Evolutionary conservation across 2,329 filamentous ascomycete genomes (phyloP).

Genomic region (Talaromyces sp.): DNA sequence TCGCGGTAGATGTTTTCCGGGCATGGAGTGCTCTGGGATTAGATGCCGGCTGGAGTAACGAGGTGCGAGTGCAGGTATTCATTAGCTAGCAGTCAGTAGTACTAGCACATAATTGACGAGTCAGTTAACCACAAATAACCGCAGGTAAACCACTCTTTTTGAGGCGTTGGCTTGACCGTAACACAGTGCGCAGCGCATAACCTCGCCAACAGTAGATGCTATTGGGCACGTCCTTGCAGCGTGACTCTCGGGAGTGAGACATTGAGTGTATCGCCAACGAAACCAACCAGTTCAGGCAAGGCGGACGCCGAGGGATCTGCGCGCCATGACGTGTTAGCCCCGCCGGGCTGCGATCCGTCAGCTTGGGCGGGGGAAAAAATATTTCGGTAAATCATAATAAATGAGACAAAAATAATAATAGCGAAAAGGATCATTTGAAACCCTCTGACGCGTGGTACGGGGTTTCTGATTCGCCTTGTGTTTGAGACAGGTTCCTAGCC

Average conservation of each 20-base stretch:
- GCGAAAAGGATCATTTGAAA: neutral
- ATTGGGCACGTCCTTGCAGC: neutral
- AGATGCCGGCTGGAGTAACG: constrained; percentile 72
- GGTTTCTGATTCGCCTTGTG: neutral
- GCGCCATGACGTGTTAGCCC: neutral
- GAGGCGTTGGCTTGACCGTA: neutral
- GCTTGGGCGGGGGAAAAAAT: neutral
- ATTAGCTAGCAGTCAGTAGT: constrained; percentile 22
- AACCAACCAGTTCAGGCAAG: neutral
- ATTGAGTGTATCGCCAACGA: neutral
- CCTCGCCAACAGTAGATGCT: neutral
- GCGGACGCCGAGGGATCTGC: neutral
- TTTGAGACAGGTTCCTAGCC: neutral
- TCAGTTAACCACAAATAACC: neutral
- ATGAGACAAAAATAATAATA: neutral
- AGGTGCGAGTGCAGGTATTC: constrained; percentile 65
- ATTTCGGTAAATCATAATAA: neutral
- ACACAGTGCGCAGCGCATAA: neutral
- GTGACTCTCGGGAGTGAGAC: neutral
- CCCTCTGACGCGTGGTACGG: neutral
- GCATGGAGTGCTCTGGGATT: constrained; percentile 76
- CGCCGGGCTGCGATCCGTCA: neutral
- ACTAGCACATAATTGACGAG: neutral
- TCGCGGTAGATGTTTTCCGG: constrained; percentile 70
- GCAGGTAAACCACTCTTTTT: neutral